Evolutionary conservation across 495 filamentous ascomycete genomes (phyloP), one percentile per base, ranked within the genome.

Genomic region (Aspergillus nanangensis): DNA sequence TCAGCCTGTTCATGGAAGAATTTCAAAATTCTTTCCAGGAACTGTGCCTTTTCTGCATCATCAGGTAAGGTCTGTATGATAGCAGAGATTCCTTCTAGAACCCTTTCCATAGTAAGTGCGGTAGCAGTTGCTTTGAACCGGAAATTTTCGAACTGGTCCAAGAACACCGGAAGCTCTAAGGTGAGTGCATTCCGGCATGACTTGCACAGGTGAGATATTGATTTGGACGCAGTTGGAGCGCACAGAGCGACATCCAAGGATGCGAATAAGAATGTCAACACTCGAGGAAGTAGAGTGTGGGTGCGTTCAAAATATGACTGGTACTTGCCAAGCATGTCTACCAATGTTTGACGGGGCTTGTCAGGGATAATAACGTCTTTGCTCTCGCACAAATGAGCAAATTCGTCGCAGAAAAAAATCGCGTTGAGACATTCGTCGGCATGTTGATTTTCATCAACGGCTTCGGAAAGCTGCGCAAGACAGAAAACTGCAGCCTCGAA

Each of bases 401-500:
- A 73, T 15, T 65, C 64, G 17, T 69, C 56, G 21, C 60, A 89
- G 78, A 52, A 95, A 65, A 97, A 94, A 5, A 96, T 75, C 11
- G 68, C 70, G 44, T 76, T 73, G 15, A 97, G 62, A 42, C 77
- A 77, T n/a, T 71, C 69, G 50, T 95, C 88, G 38, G 78, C 81
- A 44, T 74, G 67, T 22, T 70, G 57, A 33, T 86, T 82, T 20
- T 88, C 84, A 37, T 82, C 74, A 23, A 88, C 71, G 21, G 80
- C 83, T 55, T 95, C 92, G 8, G 86, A 79, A 21, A 96, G 69
- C 43, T 81, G 74, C 40, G 83, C 80, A 15, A 98, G 69, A 56
- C 86, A 91, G 62, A 87, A 95, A 25, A 88, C 69, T 1, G 84
- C 78, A 4, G 86, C 86, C 60, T 96, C 93, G 20, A 95, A 77